Conservation (phyloP, 805 yeast genomes). For the Kuraishia floccosa region DNA sequence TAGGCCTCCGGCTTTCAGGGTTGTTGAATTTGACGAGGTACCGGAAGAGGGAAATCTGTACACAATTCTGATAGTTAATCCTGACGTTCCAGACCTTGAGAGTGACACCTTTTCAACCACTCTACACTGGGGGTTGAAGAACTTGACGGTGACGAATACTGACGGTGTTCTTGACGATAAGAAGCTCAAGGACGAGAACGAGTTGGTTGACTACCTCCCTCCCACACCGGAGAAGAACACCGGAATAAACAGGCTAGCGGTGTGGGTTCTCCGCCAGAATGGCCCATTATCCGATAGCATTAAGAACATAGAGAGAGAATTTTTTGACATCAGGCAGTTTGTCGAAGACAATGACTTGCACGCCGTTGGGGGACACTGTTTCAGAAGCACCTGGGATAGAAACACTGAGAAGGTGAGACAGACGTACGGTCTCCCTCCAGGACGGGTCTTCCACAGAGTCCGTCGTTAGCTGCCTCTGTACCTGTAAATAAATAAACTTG, state of each 20-base stretch:
- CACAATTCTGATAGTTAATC: conserved; percentile 76
- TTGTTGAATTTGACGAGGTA: conserved; percentile 57
- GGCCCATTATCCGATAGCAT: conserved; percentile 12
- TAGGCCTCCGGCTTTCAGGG: conserved; percentile 65
- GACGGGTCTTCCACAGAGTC: conserved; percentile 64
- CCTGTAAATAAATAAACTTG: conserved; percentile 1
- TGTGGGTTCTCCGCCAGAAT: conserved; percentile 84
- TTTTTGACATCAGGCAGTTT: conserved; percentile 67
- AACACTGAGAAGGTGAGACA: conserved; percentile 58
- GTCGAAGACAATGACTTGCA: conserved; percentile 39
- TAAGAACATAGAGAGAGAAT: conserved; percentile 22
- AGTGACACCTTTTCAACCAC: conserved; percentile 60
- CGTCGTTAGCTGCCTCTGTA: conserved; percentile 18
- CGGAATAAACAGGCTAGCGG: conserved; percentile 69
- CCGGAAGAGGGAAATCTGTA: conserved; percentile 49
- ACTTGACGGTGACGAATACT: conserved; percentile 48
- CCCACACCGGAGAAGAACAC: conserved; percentile 86
- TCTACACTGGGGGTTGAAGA: conserved; percentile 67
- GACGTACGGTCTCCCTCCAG: conserved; percentile 61
- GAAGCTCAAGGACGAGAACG: conserved; percentile 21
- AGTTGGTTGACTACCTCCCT: conserved; percentile 51
- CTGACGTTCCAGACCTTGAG: conserved; percentile 76
- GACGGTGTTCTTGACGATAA: conserved; percentile 43
- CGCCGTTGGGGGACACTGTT: conserved; percentile 88
- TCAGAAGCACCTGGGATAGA: conserved; percentile 81